Base-by-base conservation (phyloP, 495 filamentous ascomycete genomes). In the Peziza echinospora region DNA sequence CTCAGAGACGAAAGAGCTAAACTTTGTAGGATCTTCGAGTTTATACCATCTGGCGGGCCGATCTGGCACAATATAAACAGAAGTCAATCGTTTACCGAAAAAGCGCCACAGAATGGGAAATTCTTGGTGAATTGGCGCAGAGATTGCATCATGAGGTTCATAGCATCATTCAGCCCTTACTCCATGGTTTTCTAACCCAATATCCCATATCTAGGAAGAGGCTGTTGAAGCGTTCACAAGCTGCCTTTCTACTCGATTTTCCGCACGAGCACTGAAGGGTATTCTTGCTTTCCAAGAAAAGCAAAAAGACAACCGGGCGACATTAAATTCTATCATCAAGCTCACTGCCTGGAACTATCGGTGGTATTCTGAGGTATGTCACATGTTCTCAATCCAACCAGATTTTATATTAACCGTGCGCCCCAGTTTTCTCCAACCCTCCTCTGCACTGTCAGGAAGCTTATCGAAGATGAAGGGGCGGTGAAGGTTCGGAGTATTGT, bases 41-140 rank as follows among this genome's bases (percentile, higher is more conserved):
- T 47, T 97, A 96, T 65, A 96, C 89, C 30, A 96, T 97, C 60
- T 97, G 89, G 89, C 78, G 89, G 30, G 93, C 89, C 2, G 91
- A 96, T 63, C 82, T 94, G 75, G 81, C 84, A 4, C 87, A 93
- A 53, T 87, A 78, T 55, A 77, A 82, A 19, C 81, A 87, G 40
- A 85, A 93, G 59, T 75, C 80, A 30, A 78, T 87, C 56, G 78
- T 83, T 41, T 96, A 96, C 67, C 86, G 83, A 64, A 97, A 96
- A 63, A 85, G 80, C 2, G 77, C 89, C 7, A 84, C 91, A 49
- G 89, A 97, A 62, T 96, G 87, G 89, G 89, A 97, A 64, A 93
- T 97, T 48, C 76, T 97, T 1, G 89, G 91, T 45, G 82, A 84
- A 54, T 69, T 97, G 23, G 87, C 89, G 2, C 81, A 93, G 57